Evolutionary conservation across 2,329 filamentous ascomycete genomes (phyloP), one percentile per base, ranked within the genome.

Genomic region (Zelopaecilomyces penicillatus): DNA sequence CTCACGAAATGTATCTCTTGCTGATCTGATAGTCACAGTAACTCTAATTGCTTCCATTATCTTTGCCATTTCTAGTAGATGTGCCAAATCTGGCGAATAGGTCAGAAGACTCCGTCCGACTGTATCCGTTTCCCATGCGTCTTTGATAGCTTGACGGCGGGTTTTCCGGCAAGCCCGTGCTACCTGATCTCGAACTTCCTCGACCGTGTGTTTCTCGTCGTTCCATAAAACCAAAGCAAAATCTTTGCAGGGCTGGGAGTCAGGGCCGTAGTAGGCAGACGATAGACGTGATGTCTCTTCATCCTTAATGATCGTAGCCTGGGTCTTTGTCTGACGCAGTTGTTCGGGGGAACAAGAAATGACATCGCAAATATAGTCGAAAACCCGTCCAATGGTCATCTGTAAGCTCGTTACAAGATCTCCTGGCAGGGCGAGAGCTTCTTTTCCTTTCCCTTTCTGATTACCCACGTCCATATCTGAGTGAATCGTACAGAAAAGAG

Each of bases 301-400:
- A 63, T 98, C 93, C 50, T 83, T 75, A 44, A 80, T 68, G 45
- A 98, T 93, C 1, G 82, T 85, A 44, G 88, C 83, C 51, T 82
- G 78, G 1, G 88, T 86, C 69, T 97, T 98, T 6, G 83, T 73
- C 48, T 95, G 73, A 35, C 93, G 82, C 40, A 98, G 74, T 65
- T 98, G 91, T 66, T 98, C 94, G 0, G 94, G 94, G 1, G 91
- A 94, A 66, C 94, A 98, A 3, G 93, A 97, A 52, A 97, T 89
- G 49, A 98, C 89, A 68, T 98, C 93, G 68, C 91, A 96, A 51
- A 98, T 83, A 62, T 95, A 98, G 68, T 98, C 93, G 50, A 97
- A 77, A 8, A 82, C 83, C 47, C 87, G 78, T 2, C 86, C 80
- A 51, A 98, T 83, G 0, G 93, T 97, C 75, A 87, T 87, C 44